A percentile compares a stretch with the other conserved stretches of the same genome.
Evolutionary conservation across 1,284 basidiomycete genomes (phyloP).

Genomic region (Trichosporon coremiiforme): DNA sequence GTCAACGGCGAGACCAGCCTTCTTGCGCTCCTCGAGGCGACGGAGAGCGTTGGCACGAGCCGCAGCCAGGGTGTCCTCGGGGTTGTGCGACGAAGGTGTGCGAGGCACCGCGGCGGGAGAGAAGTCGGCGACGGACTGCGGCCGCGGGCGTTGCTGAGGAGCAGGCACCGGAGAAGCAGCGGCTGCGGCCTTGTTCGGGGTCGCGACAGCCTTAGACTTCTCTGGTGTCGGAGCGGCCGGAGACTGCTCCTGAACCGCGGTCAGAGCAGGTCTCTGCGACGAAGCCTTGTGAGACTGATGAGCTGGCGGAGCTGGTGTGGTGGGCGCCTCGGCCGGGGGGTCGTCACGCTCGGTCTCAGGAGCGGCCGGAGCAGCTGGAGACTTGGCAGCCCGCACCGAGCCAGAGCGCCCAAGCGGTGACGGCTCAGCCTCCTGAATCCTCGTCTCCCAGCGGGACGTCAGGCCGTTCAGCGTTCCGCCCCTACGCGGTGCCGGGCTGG

Average conservation of each 20-base stretch:
- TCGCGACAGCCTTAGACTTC: not conserved
- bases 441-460: not conserved
- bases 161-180: not conserved
- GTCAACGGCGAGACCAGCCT: slow-evolving; percentile 31
- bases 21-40: slow-evolving; percentile 46
- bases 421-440: slow-evolving; percentile 14
- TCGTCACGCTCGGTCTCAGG: not conserved
- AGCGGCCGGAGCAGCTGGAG: not conserved
- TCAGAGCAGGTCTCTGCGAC: not conserved
- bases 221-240: not conserved
- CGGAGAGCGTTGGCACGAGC: slow-evolving; percentile 51
- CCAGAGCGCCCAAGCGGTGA: not conserved
- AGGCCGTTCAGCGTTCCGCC: slow-evolving; percentile 2
- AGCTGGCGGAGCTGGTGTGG: not conserved
- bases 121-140: not conserved
- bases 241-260: not conserved
- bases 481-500: slow-evolving; percentile 19
- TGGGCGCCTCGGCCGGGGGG: not conserved
- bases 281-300: not conserved
- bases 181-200: not conserved
- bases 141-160: not conserved
- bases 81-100: slow-evolving; percentile 27
- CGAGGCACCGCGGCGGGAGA: slow-evolving; percentile 11
- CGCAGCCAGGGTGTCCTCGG: slow-evolving; percentile 46
- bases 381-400: not conserved